Base-by-base conservation (phyloP, 2,329 filamentous ascomycete species). In the Fusarium goolgardi region DNA sequence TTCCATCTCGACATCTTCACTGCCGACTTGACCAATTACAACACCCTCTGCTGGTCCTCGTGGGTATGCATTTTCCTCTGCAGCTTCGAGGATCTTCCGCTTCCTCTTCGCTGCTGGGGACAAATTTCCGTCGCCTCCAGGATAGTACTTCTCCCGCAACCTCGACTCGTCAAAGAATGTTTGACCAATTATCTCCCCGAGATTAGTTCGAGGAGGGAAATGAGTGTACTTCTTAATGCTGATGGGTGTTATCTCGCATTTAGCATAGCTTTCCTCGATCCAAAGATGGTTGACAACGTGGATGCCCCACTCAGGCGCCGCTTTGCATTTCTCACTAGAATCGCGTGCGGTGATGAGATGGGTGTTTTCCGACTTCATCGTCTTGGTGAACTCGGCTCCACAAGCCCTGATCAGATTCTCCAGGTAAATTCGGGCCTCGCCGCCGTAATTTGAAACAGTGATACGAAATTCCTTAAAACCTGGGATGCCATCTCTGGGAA, bases 261-360 rank as follows among this genome's bases (percentile, higher is more conserved):
- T 93, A 3, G 95, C 93, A 75, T 98, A 99, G 78, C 94, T 96
- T 75, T 99, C 96, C 78, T 99, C 96, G 45, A 99, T 86, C 96
- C 96, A 99, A 1, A 99, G 84, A 76, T 99, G 96, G 77, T 98
- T 99, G 72, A 97, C 83, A 72, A 97, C 91, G 58, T 93, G 83
- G 55, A 98, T 90, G 54, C 91, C 91, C 96, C 96, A 99, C 79
- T 98, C 96, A 64, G 88, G 87, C 0, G 96, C 96, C 2, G 96
- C 96, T 37, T 91, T 90, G 77, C 92, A 97, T 79, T 99, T 99
- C 76, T 98, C 96, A 75, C 95, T 96, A 58, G 89, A 88, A 60
- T 90, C 89, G 72, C 97, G 91, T 6, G 96, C 96, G 1, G 95
- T 97, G 73, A 99, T 91, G 1, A 99, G 86, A 80, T 99, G 96